These are phyloP conservation scores for Cryptococcus sp. DNA, from an alignment of 1,284 basidiomycete species.

Conservation along the genomic window DNA sequence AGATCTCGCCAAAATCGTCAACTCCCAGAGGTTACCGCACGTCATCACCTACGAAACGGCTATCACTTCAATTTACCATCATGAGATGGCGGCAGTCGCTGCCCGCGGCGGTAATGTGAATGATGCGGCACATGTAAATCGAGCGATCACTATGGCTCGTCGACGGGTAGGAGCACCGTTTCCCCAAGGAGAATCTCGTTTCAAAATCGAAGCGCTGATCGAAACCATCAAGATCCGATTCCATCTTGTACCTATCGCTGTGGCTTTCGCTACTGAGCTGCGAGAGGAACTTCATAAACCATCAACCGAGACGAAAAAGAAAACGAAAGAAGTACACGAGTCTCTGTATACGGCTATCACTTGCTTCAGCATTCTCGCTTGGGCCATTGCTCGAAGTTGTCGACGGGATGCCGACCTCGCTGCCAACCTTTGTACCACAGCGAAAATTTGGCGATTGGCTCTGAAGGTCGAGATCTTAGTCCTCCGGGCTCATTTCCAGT, in stretches of 20 bases:
- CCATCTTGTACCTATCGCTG: conserved; percentile 47
- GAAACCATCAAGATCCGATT: conserved; percentile 52
- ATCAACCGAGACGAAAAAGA: neutral
- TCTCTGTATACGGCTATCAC: neutral
- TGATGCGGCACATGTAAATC: conserved; percentile 16
- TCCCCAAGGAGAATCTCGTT: conserved; percentile 56
- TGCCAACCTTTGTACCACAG: conserved; percentile 17
- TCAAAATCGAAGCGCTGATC: conserved; percentile 57
- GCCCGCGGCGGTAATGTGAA: conserved; percentile 25
- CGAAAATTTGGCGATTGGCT: conserved; percentile 45
- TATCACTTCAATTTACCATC: conserved; percentile 52
- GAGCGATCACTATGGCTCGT: conserved; percentile 53
- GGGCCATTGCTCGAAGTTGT: conserved; percentile 48
- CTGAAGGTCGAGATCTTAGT: conserved; percentile 17
- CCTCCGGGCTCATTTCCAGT: neutral
- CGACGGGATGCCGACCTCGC: conserved; percentile 4
- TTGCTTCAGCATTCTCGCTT: conserved; percentile 8
- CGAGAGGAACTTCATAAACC: conserved; percentile 15
- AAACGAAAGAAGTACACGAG: neutral
- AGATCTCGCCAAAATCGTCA: conserved; percentile 17
- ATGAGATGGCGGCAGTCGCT: conserved; percentile 46
- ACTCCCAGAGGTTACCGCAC: conserved; percentile 48
- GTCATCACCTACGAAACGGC: conserved; percentile 56
- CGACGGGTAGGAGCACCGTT: conserved; percentile 55
- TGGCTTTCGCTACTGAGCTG: conserved; percentile 42